Percentiles rank a stretch among this genome's conserved stretches.
phyloP scores from a whole-genome alignment of 2,329 filamentous ascomycete species.

The Westerdykella ornata region DNA sequence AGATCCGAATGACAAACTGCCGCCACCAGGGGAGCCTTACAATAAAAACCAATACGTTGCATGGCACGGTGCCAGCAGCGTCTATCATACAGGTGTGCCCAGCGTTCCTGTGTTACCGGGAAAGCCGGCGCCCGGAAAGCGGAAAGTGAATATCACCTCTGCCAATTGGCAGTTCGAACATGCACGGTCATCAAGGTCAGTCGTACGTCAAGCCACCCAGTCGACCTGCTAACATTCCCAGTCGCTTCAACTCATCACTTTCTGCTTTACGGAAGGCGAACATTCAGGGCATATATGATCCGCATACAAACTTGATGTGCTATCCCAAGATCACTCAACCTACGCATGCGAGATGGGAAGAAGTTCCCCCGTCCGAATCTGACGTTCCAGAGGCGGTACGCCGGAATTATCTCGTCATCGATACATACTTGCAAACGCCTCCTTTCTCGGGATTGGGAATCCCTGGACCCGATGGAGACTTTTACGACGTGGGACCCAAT shows the following conservation, averaged over 20 bases:
- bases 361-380: constrained; percentile 47
- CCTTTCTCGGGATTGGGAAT: constrained; percentile 52
- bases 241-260: constrained; percentile 76
- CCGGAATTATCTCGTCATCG: constrained; percentile 58
- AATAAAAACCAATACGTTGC: constrained; percentile 99
- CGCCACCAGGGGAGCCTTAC: constrained; percentile 75
- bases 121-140: constrained; percentile 68
- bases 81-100: constrained; percentile 80
- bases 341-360: constrained; percentile 76
- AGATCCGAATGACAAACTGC: constrained; percentile 76
- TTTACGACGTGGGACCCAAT: constrained; percentile 43
- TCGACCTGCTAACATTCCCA: constrained; percentile 37
- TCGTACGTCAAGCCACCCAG: constrained; percentile 1
- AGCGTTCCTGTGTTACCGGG: constrained; percentile 68
- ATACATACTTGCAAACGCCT: constrained; percentile 54
- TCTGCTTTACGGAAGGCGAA: constrained; percentile 62
- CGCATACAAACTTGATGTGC: constrained; percentile 88
- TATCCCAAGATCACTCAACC: constrained; percentile 85
- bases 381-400: constrained; percentile 51
- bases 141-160: constrained; percentile 81
- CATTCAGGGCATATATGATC: constrained; percentile 75
- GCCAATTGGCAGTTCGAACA: constrained; percentile 97
- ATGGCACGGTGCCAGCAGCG: constrained; percentile 93
- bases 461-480: constrained; percentile 52
- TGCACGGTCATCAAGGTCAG: constrained; percentile 79